A percentile compares a stretch with the other conserved stretches of the same genome.
These are phyloP conservation scores for Geotrichum aggregatum DNA, from an alignment of 1,139 yeast genomes.

Conservation along the genomic window DNA sequence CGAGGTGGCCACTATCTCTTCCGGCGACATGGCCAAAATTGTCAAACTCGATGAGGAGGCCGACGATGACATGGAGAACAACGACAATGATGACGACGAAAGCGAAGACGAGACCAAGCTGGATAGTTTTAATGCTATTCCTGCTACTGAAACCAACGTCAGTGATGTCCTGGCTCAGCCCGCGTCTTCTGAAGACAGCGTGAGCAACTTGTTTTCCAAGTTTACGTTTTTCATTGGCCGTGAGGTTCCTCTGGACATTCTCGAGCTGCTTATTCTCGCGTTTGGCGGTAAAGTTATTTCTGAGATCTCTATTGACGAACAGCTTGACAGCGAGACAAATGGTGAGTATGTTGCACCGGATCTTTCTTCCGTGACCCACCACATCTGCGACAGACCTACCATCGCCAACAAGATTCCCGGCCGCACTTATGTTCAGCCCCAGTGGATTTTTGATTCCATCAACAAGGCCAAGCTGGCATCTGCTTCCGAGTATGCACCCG, in stretches of 20 bases:
- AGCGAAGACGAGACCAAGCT: constrained; percentile 49
- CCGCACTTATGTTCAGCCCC: constrained; percentile 93
- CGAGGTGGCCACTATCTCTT: constrained; percentile 33
- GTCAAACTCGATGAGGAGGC: constrained; percentile 42
- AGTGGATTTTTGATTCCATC: constrained; percentile 92
- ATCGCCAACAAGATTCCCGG: constrained; percentile 75
- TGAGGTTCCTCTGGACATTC: constrained; percentile 88
- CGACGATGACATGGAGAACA: constrained; percentile 44
- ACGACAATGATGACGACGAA: constrained; percentile 38
- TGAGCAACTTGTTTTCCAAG: constrained; percentile 62
- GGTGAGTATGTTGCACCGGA: constrained; percentile 46
- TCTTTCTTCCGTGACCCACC: constrained; percentile 76
- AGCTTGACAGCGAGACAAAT: constrained; percentile 41
- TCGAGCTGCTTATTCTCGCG: constrained; percentile 82
- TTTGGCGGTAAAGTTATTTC: constrained; percentile 85
- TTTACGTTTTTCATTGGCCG: constrained; percentile 87
- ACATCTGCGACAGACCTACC: constrained; percentile 88
- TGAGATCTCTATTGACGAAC: constrained; percentile 82
- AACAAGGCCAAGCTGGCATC: constrained; percentile 72
- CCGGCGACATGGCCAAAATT: constrained; percentile 30
- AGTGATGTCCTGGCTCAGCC: constrained; percentile 86
- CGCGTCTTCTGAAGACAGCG: constrained; percentile 52
- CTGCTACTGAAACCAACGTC: constrained; percentile 53
- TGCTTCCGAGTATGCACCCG: constrained; percentile 82
- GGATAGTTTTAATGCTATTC: constrained; percentile 63